Evolutionary conservation across 2,329 filamentous ascomycete species (phyloP).

Genomic region (Clarireedia hainanense): DNA sequence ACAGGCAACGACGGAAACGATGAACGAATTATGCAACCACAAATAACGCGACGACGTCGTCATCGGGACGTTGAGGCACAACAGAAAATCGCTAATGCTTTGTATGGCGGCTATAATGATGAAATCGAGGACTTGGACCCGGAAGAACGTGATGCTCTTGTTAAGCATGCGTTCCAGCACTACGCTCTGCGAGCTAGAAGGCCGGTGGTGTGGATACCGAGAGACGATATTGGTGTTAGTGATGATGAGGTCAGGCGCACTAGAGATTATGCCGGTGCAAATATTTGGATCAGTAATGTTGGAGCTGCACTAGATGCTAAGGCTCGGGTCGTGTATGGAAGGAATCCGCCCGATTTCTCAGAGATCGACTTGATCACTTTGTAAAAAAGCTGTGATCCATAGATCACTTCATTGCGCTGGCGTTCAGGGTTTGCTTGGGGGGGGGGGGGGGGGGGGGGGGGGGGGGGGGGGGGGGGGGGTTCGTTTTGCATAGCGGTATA

Average conservation of each 20-base stretch:
- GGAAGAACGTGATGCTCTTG: constrained; percentile 77
- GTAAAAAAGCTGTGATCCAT: constrained; percentile 30
- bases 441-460: too few relatives aligned
- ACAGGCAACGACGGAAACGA: constrained; percentile 36
- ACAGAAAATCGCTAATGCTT: constrained; percentile 62
- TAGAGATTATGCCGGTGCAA: constrained; percentile 44
- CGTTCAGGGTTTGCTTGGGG: background rate
- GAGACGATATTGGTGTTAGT: constrained; percentile 81
- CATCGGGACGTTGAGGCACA: constrained; percentile 64
- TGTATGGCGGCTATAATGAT: constrained; percentile 83
- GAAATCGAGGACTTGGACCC: constrained; percentile 92
- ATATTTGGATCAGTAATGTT: constrained; percentile 91
- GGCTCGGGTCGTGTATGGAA: constrained; percentile 73
- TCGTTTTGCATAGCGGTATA: background rate
- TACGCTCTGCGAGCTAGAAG: constrained; percentile 75
- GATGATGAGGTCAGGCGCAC: constrained; percentile 85
- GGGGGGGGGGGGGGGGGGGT: background rate
- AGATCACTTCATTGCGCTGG: background rate
- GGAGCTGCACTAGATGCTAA: constrained; percentile 82
- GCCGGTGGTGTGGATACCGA: constrained; percentile 89
- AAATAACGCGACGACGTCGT: constrained; percentile 33
- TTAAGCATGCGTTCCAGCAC: constrained; percentile 85
- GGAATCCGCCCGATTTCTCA: constrained; percentile 81
- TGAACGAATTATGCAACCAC: constrained; percentile 1
- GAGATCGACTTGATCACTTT: constrained; percentile 81